Percentiles rank a stretch among this genome's conserved stretches.
phyloP scores from a whole-genome alignment of 495 filamentous ascomycete genomes.

The Talaromyces liani region DNA sequence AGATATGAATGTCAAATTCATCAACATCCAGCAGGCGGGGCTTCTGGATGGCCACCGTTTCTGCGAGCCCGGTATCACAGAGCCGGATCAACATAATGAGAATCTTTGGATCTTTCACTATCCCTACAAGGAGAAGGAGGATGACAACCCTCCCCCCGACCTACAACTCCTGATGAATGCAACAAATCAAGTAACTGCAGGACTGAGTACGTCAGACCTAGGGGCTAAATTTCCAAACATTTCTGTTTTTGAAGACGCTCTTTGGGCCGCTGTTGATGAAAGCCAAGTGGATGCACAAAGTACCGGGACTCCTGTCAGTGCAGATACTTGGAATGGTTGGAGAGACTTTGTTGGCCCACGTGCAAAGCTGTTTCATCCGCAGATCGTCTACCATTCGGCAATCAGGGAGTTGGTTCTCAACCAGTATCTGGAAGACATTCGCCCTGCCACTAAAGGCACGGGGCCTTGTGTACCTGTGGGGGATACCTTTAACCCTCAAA shows the following conservation, averaged over 20 bases:
- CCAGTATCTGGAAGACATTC: background rate
- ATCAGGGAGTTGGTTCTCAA: background rate
- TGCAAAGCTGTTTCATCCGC: conserved; percentile 13
- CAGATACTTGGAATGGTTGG: too few relatives aligned
- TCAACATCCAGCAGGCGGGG: background rate
- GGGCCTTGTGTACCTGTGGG: too few relatives aligned
- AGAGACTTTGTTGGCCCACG: too few relatives aligned
- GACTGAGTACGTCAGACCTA: too few relatives aligned
- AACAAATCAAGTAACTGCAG: too few relatives aligned
- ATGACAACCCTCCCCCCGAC: background rate
- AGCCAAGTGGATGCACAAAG: too few relatives aligned
- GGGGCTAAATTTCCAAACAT: too few relatives aligned
- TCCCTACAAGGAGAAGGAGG: background rate
- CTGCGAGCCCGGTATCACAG: background rate
- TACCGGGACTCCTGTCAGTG: too few relatives aligned
- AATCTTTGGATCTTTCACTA: background rate
- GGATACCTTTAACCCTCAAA: background rate
- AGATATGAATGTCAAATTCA: background rate
- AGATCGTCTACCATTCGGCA: background rate
- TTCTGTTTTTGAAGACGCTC: background rate
- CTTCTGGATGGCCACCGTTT: background rate
- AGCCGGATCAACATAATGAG: background rate
- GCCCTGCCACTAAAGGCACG: background rate
- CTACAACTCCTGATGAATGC: background rate
- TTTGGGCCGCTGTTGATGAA: background rate